Evolutionary conservation across 768 basidiomycete genomes (phyloP).

Genomic region (Chalciporus pseudorubinellus): DNA sequence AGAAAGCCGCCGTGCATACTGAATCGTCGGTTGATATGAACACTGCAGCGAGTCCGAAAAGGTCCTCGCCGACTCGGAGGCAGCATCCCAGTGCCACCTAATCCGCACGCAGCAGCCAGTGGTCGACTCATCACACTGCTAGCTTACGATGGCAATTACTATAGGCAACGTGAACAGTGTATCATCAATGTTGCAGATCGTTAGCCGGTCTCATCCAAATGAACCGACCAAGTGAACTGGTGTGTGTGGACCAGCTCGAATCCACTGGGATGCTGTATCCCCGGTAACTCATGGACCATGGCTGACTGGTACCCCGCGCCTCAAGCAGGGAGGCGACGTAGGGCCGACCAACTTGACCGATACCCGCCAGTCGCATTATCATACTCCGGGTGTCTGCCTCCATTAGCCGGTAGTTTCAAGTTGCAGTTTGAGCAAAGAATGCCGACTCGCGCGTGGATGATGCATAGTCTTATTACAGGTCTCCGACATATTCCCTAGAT

Average conservation of each 20-base stretch:
- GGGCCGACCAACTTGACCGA: too few relatives aligned
- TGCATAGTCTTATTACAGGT: too few relatives aligned
- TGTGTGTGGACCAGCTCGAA: background rate
- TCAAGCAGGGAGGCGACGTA: too few relatives aligned
- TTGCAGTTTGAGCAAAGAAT: too few relatives aligned
- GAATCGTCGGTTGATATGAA: background rate
- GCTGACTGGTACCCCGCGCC: too few relatives aligned
- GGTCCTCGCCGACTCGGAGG: background rate
- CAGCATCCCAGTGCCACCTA: background rate
- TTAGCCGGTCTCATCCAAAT: background rate
- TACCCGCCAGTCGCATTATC: too few relatives aligned
- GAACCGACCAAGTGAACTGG: too few relatives aligned
- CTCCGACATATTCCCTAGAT: too few relatives aligned
- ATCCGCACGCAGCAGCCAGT: background rate
- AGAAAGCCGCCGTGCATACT: background rate
- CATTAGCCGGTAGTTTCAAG: too few relatives aligned
- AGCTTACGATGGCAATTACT: background rate
- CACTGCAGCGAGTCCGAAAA: constrained; percentile 1
- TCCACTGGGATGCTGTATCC: background rate
- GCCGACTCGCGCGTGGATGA: too few relatives aligned
- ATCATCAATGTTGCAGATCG: background rate
- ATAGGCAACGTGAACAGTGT: background rate
- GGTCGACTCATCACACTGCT: background rate
- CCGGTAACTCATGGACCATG: too few relatives aligned
- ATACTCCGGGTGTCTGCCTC: too few relatives aligned